These are phyloP conservation scores for Candida boleticola DNA, from an alignment of 805 yeast genomes.

Conservation along the genomic window DNA sequence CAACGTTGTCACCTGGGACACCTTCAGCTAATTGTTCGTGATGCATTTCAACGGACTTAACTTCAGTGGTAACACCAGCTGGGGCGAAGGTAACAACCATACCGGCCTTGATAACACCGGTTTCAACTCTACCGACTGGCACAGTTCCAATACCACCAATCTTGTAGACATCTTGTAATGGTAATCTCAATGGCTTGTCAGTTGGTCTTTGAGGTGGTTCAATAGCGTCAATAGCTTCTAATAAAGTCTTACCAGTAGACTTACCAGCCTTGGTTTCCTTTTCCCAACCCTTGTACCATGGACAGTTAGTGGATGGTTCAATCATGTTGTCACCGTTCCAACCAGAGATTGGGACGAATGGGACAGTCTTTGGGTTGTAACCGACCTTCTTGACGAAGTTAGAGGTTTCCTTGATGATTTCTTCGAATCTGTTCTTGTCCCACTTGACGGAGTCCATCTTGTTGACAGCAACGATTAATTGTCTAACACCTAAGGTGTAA, in stretches of 20 bases:
- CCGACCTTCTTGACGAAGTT: conserved; percentile 85
- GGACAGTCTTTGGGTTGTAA: conserved; percentile 76
- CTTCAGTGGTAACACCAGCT: conserved; percentile 87
- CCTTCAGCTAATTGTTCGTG: conserved; percentile 79
- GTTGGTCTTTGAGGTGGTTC: conserved; percentile 81
- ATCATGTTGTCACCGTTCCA: conserved; percentile 94
- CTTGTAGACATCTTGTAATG: conserved; percentile 90
- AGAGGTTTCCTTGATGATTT: conserved; percentile 71
- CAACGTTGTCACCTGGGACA: conserved; percentile 89
- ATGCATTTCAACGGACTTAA: conserved; percentile 87
- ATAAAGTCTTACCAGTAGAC: conserved; percentile 75
- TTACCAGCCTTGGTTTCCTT: conserved; percentile 72
- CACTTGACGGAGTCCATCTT: conserved; percentile 94
- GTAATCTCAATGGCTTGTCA: conserved; percentile 85
- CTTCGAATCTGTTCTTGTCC: conserved; percentile 78
- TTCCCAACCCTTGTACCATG: conserved; percentile 87
- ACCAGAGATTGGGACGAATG: conserved; percentile 90
- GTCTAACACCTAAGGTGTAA: conserved; percentile 84
- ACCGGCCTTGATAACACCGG: conserved; percentile 90
- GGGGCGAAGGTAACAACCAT: conserved; percentile 89
- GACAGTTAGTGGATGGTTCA: conserved; percentile 76
- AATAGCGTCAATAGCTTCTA: conserved; percentile 81
- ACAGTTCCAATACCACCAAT: conserved; percentile 90
- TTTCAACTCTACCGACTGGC: conserved; percentile 93
- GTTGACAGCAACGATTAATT: conserved; percentile 87